Evolutionary conservation across 169 alveolate species (phyloP).

Genomic region (Plasmodium reichenowi): DNA sequence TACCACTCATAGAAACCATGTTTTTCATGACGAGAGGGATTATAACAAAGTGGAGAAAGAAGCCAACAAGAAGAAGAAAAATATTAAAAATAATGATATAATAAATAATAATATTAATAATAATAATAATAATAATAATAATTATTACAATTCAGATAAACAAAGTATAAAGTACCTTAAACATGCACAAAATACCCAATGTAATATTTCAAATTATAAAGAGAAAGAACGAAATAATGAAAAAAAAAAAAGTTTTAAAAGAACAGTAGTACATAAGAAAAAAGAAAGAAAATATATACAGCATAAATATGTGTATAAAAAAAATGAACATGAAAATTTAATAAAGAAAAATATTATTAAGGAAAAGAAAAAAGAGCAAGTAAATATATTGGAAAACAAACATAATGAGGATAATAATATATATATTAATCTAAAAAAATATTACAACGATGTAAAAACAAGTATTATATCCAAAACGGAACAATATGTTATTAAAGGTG

Average conservation of each 20-base stretch:
- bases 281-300: background rate
- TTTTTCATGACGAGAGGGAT: too few relatives aligned
- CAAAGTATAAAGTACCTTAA: too few relatives aligned
- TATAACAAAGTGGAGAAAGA: too few relatives aligned
- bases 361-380: background rate
- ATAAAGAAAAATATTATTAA: conserved; percentile 4
- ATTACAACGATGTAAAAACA: conserved; percentile 45
- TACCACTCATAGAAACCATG: background rate
- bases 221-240: too few relatives aligned
- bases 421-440: conserved; percentile 32
- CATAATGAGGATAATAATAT: conserved; percentile 14
- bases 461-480: conserved; percentile 4
- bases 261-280: too few relatives aligned
- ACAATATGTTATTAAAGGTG: conserved; percentile 16
- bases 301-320: background rate
- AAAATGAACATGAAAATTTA: conserved; percentile 1
- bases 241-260: too few relatives aligned
- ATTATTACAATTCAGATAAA: too few relatives aligned
- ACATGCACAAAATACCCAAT: too few relatives aligned
- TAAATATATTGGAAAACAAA: background rate
- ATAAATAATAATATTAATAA: conserved; percentile 3
- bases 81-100: background rate
- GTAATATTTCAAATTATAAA: too few relatives aligned
- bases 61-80: too few relatives aligned
- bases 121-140: background rate